phyloP scores from a whole-genome alignment of 306 rosid species.

The Trifolium repens region DNA sequence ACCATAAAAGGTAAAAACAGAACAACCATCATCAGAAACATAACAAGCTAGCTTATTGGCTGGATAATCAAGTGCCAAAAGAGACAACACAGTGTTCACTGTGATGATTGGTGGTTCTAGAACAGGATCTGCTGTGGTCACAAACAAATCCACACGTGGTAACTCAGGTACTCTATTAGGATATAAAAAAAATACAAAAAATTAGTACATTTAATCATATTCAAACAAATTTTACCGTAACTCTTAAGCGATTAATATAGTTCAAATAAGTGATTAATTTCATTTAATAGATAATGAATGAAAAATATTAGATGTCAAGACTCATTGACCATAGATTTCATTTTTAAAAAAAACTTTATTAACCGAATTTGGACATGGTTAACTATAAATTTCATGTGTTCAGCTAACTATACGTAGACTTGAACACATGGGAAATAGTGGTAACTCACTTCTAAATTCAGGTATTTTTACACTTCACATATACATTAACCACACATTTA shows the following conservation, averaged over 20 bases:
- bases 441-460: too few species aligned
- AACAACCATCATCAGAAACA: constrained; percentile 75
- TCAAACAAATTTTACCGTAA: too few species aligned
- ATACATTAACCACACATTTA: too few species aligned
- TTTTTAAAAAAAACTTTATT: too few species aligned
- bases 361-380: too few species aligned
- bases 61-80: constrained; percentile 70
- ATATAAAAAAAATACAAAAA: background rate
- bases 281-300: too few species aligned
- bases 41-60: constrained; percentile 71
- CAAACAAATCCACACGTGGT: constrained; percentile 67
- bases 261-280: background rate
- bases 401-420: too few species aligned
- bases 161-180: constrained; percentile 52
- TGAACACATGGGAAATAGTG: too few species aligned
- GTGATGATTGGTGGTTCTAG: constrained; percentile 70
- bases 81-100: constrained; percentile 65
- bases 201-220: background rate
- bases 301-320: too few species aligned
- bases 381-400: too few species aligned
- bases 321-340: too few species aligned
- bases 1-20: constrained; percentile 57
- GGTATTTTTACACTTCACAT: too few species aligned
- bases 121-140: constrained; percentile 69
- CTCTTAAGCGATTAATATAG: background rate